Conservation (phyloP, 2,329 filamentous ascomycete genomes). For the Fusarium zealandicum region DNA sequence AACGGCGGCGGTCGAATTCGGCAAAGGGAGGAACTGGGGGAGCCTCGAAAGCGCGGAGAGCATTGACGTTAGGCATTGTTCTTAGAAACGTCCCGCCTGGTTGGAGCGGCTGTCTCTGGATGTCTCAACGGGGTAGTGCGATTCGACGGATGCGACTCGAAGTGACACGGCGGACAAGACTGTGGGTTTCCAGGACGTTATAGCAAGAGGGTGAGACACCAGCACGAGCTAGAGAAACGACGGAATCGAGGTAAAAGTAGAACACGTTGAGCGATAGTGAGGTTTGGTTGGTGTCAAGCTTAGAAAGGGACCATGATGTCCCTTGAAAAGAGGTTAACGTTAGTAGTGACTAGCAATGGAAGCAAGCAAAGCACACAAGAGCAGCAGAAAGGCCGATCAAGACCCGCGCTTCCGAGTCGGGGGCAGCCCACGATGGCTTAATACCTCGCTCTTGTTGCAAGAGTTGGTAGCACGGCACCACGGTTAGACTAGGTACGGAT, state of each 20-base stretch:
- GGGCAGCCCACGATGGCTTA: conserved; percentile 38
- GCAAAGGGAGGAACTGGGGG: conserved; percentile 38
- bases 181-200: neutral
- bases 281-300: conserved; percentile 1
- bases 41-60: conserved; percentile 37
- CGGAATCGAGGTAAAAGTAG: neutral
- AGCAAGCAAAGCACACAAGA: neutral
- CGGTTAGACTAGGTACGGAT: neutral
- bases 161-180: conserved; percentile 2
- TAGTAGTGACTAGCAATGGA: neutral
- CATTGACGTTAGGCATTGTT: conserved; percentile 39
- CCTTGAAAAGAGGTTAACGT: neutral
- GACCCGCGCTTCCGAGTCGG: conserved; percentile 10
- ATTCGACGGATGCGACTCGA: conserved; percentile 13
- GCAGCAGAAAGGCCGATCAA: neutral
- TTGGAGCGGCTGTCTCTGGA: neutral
- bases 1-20: conserved; percentile 40
- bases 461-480: too few relatives aligned
- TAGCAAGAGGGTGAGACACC: neutral
- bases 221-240: neutral
- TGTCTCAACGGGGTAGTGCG: conserved; percentile 8
- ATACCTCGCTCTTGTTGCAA: conserved; percentile 22
- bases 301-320: neutral
- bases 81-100: too few relatives aligned
- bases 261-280: conserved; percentile 15